phyloP scores from a whole-genome alignment of 441 rosid genomes.

The Eutrema salsugineum region DNA sequence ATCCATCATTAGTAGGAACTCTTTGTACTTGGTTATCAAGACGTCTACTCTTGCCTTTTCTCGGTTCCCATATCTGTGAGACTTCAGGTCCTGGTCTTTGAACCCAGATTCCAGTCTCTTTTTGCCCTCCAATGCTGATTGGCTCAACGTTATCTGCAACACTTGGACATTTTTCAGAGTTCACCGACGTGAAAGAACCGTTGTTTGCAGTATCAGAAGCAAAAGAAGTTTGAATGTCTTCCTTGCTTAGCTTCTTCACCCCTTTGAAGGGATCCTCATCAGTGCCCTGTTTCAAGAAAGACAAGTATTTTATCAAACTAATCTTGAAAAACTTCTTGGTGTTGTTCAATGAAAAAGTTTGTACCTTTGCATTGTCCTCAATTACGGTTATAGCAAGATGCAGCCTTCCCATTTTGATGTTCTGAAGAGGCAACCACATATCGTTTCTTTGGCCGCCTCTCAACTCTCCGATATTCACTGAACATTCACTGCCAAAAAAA shows the following conservation, averaged over 20 bases:
- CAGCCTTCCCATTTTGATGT: conserved; percentile 72
- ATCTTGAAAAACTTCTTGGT: background rate
- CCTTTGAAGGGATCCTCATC: conserved; percentile 27
- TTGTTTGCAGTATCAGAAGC: conserved; percentile 31
- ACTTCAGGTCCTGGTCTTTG: conserved; percentile 77
- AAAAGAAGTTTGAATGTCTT: conserved; percentile 37
- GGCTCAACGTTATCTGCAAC: conserved; percentile 64
- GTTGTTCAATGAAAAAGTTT: background rate
- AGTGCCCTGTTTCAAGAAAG: conserved; percentile 35
- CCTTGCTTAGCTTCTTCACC: conserved; percentile 38
- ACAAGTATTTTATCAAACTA: background rate
- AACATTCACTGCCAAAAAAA: conserved; percentile 54
- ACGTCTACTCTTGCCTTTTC: conserved; percentile 65
- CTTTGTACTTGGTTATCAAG: conserved; percentile 41
- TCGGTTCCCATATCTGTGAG: conserved; percentile 69
- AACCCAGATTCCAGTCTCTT: conserved; percentile 66
- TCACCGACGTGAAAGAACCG: conserved; percentile 44
- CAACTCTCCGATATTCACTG: conserved; percentile 48
- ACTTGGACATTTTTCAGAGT: conserved; percentile 39
- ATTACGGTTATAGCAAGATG: conserved; percentile 76
- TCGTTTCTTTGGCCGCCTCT: conserved; percentile 72
- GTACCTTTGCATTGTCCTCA: conserved; percentile 49
- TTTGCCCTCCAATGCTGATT: conserved; percentile 64
- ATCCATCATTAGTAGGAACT: conserved; percentile 37
- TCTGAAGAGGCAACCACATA: conserved; percentile 75